Conservation (phyloP, 164 flowering plant species). For the Tetrastigma voinierianum region DNA sequence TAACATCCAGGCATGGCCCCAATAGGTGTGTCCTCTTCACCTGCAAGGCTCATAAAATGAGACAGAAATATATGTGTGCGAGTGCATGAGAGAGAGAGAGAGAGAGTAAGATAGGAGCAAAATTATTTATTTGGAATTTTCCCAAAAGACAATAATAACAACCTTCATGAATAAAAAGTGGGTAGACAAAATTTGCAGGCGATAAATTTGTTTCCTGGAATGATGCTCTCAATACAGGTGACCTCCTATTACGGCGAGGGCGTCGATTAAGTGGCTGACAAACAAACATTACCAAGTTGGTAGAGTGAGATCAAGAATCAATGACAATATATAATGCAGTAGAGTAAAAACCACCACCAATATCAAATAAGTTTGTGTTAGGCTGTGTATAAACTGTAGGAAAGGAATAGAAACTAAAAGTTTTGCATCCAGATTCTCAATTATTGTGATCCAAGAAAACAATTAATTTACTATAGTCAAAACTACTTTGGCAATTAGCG, state of each 20-base stretch:
- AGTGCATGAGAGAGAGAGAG: neutral
- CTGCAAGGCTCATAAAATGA: conserved; percentile 37
- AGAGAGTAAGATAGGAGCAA: conserved; percentile 1
- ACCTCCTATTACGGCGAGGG: conserved; percentile 83
- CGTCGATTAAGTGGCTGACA: conserved; percentile 52
- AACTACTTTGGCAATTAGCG: too few species aligned
- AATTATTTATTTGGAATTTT: neutral
- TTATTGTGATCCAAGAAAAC: too few species aligned
- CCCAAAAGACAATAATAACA: conserved; percentile 8
- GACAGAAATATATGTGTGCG: neutral
- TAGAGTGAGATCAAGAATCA: conserved; percentile 1
- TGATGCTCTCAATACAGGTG: conserved; percentile 74
- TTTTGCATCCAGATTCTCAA: too few species aligned
- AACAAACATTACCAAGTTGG: conserved; percentile 1
- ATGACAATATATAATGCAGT: conserved; percentile 23
- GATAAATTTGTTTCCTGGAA: conserved; percentile 84
- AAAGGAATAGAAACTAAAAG: too few species aligned
- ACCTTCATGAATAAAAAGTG: conserved; percentile 98
- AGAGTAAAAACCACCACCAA: conserved; percentile 12
- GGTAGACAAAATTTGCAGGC: conserved; percentile 89
- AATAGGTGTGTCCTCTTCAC: conserved; percentile 94
- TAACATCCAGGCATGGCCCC: conserved; percentile 99
- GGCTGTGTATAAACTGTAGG: too few species aligned
- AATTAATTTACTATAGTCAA: too few species aligned
- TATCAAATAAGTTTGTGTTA: too few species aligned